Evolutionary conservation across 345 rosid genomes (phyloP).

Genomic region (Litchi chinensis): DNA sequence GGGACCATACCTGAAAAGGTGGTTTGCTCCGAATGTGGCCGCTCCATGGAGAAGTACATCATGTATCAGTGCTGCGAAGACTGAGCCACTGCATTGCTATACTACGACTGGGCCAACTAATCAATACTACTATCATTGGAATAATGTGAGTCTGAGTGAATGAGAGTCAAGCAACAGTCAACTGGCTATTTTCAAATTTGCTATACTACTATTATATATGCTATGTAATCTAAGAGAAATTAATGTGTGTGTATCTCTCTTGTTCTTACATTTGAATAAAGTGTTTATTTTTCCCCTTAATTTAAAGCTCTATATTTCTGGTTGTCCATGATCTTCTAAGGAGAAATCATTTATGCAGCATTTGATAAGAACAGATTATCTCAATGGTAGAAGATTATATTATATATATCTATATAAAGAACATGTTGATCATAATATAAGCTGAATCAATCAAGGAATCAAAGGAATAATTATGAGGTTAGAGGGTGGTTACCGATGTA

Average conservation of each 20-base stretch:
- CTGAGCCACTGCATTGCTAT: not conserved
- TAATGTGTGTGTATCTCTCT: not conserved
- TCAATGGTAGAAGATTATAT: not conserved
- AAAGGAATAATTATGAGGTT: no score
- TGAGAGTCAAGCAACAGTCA: not conserved
- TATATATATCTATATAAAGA: not conserved
- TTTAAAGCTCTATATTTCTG: no score
- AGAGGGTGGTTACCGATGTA: no score
- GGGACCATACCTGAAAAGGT: conserved; percentile 54
- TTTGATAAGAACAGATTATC: no score
- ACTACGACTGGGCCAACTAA: not conserved
- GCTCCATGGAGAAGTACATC: conserved; percentile 60
- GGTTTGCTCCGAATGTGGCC: conserved; percentile 60
- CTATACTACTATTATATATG: not conserved
- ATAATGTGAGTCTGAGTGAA: not conserved
- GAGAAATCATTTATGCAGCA: no score
- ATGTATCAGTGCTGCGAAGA: conserved; percentile 65
- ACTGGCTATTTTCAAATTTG: not conserved
- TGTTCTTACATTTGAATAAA: not conserved
- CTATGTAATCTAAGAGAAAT: not conserved
- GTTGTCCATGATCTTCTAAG: no score
- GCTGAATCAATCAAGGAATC: not conserved
- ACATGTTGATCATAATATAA: not conserved
- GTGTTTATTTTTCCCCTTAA: not conserved
- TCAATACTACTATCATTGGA: conserved; percentile 1